phyloP scores from a whole-genome alignment of 2,329 filamentous ascomycete genomes.

The Colletotrichum musicola region DNA sequence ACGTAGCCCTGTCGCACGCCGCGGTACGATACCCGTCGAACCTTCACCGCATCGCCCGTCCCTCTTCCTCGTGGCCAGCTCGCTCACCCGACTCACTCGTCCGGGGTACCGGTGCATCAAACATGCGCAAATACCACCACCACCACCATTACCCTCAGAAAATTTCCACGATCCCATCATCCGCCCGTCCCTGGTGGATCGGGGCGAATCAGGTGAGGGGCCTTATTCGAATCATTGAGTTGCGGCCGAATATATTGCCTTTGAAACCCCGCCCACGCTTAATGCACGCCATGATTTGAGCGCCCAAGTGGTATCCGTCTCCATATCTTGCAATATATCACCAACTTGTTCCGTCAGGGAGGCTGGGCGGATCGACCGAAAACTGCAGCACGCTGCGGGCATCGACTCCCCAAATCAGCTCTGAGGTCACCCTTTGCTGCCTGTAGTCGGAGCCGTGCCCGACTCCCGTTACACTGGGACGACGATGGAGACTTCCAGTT shows the following conservation, averaged over 20 bases:
- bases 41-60: conserved; percentile 6
- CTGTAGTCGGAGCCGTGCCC: conserved; percentile 2
- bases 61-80: not conserved
- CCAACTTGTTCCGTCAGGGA: conserved; percentile 15
- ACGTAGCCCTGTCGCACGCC: not conserved
- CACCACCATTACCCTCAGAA: too few relatives aligned
- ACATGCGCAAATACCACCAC: too few relatives aligned
- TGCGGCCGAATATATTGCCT: not conserved
- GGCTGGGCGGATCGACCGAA: not conserved
- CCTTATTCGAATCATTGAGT: conserved; percentile 14
- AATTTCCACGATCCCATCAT: conserved; percentile 4
- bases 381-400: conserved; percentile 7
- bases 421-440: not conserved
- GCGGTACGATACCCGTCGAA: conserved; percentile 7
- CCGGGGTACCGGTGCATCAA: conserved; percentile 25
- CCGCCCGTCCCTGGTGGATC: conserved; percentile 18
- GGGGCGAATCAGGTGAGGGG: not conserved
- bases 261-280: not conserved
- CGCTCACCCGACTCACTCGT: conserved; percentile 9
- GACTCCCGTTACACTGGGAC: conserved; percentile 9
- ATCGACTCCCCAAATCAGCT: not conserved
- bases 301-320: not conserved
- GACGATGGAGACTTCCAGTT: not conserved
- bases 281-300: conserved; percentile 8
- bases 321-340: conserved; percentile 29